Evolutionary conservation across 768 basidiomycete species (phyloP), one percentile per base, ranked within the genome.

Genomic region (Lyophyllum shimeji): DNA sequence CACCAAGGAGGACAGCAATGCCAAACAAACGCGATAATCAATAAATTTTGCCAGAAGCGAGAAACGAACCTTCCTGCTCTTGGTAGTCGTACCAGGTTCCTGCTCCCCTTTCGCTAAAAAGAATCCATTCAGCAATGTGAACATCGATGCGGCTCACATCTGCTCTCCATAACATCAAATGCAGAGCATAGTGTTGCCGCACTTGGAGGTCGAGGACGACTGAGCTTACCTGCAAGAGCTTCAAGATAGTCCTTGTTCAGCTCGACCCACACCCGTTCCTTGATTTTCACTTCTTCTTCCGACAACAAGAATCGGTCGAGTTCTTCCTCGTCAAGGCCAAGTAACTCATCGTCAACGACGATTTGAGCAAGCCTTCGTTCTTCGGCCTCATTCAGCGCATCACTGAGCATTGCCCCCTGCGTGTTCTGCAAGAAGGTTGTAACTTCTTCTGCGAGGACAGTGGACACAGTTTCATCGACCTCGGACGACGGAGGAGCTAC

Each of bases 181-280:
- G 7, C 34, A 23, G 46, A 47, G 49, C 31, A 56, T n/a, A 37
- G n/a, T 39, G 20, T 47, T 20, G 20, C 40, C 62, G 17, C 1
- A 31, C n/a, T 50, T 11, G 37, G n/a, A 56, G 29, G 9, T 9
- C 9, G 29, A 60, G 31, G 37, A 56, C 75, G 83, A 68, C 9
- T 62, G 43, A 23, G 43, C 43, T 44, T 12, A 90, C 93, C 90
- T 50, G 93, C 94, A 31, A 95, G 76, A 15, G 88, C 86, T 67
- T 94, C 89, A 33, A 98, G 73, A 69, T 96, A 98, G 29, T 97
- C 95, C 62, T 82, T 82, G 69, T 97, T 97, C 64, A 93, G 76
- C 72, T 95, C 93, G 46, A 95, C 93, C 95, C 95, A 98, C 1
- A 97, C 84, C 11, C 92, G 85, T 68, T 93, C 92, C 69, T 91